Conservation (phyloP, 2,329 filamentous ascomycete genomes). For the Chaetomium olivaceum region DNA sequence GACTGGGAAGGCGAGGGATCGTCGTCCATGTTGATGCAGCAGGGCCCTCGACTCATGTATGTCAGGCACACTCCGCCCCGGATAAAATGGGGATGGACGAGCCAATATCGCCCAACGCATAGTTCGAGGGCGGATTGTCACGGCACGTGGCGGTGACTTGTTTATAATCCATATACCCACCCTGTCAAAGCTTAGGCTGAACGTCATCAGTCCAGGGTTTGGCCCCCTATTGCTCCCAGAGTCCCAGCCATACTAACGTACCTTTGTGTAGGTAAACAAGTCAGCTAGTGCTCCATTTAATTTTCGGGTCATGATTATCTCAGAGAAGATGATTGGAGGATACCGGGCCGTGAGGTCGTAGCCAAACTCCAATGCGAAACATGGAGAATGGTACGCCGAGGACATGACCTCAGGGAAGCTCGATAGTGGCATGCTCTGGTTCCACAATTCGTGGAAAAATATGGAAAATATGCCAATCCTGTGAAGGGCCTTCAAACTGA, state of each 20-base stretch:
- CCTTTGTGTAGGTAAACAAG: background rate
- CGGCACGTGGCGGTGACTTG: background rate
- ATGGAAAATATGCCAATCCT: background rate
- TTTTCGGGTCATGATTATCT: background rate
- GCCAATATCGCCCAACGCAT: background rate
- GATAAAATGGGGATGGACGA: conserved; percentile 1
- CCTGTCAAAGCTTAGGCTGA: background rate
- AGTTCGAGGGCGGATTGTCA: background rate
- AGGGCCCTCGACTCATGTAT: background rate
- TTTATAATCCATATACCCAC: background rate
- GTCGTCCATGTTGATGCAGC: background rate
- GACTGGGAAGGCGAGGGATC: conserved; percentile 1
- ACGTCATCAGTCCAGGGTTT: background rate
- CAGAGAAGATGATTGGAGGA: background rate
- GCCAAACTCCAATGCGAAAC: background rate
- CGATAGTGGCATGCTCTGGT: background rate
- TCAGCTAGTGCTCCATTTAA: background rate
- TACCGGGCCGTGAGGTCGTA: background rate
- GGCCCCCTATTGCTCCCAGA: background rate
- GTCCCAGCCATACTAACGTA: background rate
- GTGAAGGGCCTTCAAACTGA: background rate
- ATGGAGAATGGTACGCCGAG: background rate
- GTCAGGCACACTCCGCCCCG: conserved; percentile 1
- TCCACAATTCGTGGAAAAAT: background rate
- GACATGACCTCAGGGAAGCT: background rate